phyloP scores from a whole-genome alignment of 352 stramenopile species.

The Globisporangium camurandrum region DNA sequence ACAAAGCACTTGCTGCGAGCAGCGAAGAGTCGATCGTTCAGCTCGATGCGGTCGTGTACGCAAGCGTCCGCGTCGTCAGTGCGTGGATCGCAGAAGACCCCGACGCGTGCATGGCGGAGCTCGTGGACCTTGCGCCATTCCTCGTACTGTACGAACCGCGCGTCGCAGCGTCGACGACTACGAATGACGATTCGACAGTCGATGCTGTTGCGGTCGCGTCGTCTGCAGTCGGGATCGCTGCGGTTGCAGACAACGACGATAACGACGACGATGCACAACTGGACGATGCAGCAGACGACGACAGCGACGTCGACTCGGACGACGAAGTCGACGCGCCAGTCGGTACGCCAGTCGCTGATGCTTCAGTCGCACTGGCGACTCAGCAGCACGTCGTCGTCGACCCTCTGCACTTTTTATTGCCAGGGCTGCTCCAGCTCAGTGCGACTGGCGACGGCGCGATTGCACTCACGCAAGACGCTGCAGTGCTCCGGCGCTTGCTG shows the following conservation, averaged over 20 bases:
- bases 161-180: conserved; percentile 1
- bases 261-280: conserved; percentile 17
- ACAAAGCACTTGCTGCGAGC: conserved; percentile 30
- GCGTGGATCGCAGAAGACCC: conserved; percentile 82
- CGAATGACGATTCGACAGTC: background rate
- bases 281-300: conserved; percentile 36
- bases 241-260: background rate
- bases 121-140: conserved; percentile 69
- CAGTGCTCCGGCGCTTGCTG: conserved; percentile 61
- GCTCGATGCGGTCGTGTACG: conserved; percentile 68
- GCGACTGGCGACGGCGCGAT: conserved; percentile 46
- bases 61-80: conserved; percentile 65
- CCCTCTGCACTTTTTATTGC: conserved; percentile 74
- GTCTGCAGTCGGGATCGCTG: no score
- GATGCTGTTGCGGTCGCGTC: no score
- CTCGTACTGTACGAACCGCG: conserved; percentile 58
- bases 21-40: conserved; percentile 31
- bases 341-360: no score
- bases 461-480: conserved; percentile 45
- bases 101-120: conserved; percentile 55
- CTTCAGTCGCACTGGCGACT: no score
- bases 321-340: conserved; percentile 61
- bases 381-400: no score
- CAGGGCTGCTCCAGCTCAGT: conserved; percentile 74
- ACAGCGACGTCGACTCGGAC: conserved; percentile 69